phyloP scores from a whole-genome alignment of 1,284 basidiomycete genomes.

The Takashimella koratensis region DNA sequence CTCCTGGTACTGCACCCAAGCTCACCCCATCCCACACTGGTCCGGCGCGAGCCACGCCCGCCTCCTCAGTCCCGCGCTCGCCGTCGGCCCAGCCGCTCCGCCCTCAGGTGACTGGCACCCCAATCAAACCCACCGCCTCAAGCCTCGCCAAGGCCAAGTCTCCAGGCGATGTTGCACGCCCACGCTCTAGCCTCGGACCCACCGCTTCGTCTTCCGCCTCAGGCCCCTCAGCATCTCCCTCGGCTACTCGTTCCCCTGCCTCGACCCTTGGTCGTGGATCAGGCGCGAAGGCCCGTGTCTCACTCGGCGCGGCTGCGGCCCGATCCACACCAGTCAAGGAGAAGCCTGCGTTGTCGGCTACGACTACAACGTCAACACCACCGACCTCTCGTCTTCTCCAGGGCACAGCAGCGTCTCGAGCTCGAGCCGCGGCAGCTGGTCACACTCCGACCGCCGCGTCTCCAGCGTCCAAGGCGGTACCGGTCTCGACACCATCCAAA shows the following conservation, averaged over 20 bases:
- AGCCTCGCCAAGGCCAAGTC: constrained; percentile 24
- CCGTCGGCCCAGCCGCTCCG: constrained; percentile 15
- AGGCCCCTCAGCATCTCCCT: no score
- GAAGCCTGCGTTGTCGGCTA: neutral
- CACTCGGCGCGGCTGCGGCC: neutral
- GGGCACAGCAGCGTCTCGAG: constrained; percentile 33
- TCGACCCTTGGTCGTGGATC: constrained; percentile 1
- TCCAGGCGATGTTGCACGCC: constrained; percentile 6
- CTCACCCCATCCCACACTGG: neutral
- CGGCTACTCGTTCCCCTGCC: neutral
- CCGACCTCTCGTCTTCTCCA: constrained; percentile 27
- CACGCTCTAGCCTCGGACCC: constrained; percentile 2
- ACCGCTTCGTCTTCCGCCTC: no score
- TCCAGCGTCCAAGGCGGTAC: neutral
- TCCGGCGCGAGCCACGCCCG: neutral
- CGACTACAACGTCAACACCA: neutral
- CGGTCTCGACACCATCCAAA: neutral
- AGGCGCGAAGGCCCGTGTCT: neutral
- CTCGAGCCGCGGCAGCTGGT: constrained; percentile 14
- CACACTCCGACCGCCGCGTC: neutral
- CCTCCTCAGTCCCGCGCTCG: neutral
- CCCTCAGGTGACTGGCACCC: constrained; percentile 34
- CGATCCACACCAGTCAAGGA: neutral
- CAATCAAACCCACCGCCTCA: constrained; percentile 33
- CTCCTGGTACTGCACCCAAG: neutral